These are phyloP conservation scores for Yamagishiella unicocca DNA, from an alignment of 139 green algal genomes.

Conservation along the genomic window DNA sequence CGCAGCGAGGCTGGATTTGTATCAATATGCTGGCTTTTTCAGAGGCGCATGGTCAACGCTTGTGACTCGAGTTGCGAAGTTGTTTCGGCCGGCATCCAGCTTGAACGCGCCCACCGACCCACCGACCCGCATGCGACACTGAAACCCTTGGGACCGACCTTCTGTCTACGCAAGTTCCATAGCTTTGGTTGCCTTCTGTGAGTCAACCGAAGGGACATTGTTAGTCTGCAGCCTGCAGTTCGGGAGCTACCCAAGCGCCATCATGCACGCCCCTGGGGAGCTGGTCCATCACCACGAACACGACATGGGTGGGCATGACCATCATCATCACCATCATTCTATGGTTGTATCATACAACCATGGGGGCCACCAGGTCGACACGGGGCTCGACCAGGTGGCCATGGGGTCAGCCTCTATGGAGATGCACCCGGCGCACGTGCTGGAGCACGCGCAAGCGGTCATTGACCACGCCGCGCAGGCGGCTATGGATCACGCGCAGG, in stretches of 20 bases:
- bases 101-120: not conserved
- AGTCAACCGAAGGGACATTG: no score
- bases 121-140: not conserved
- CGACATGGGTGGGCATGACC: not conserved
- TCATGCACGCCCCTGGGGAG: not conserved
- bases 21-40: not conserved
- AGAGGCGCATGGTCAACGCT: not conserved
- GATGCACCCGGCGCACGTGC: not conserved
- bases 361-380: not conserved
- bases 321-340: not conserved
- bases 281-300: no score
- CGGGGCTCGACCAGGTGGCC: not conserved
- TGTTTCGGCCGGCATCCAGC: no score
- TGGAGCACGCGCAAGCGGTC: conserved; percentile 5
- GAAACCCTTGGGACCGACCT: no score
- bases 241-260: no score
- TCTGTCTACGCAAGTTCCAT: no score
- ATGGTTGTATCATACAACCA: not conserved
- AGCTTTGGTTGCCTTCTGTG: no score
- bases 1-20: not conserved
- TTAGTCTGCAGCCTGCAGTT: no score
- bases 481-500: conserved; percentile 21
- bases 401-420: not conserved
- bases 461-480: not conserved
- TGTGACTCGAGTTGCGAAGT: not conserved